Base-by-base conservation (phyloP, 768 basidiomycete species). In the Hericium alpestre region DNA sequence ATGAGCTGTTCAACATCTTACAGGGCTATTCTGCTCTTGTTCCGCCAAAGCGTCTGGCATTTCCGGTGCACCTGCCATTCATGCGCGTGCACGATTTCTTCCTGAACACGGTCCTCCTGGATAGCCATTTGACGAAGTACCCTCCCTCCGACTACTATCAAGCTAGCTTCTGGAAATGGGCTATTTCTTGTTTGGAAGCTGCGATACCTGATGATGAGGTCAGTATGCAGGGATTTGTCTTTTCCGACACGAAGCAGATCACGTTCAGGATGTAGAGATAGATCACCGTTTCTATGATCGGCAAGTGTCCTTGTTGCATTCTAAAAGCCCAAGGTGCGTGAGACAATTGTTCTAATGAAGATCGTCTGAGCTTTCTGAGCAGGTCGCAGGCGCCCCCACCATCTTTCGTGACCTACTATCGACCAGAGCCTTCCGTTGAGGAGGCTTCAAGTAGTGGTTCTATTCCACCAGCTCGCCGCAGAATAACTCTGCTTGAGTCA, bases 141-240 rank as follows among this genome's bases (percentile, higher is more conserved):
- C 79, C 87, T 4, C 86, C 87, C 0, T 84, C 87, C 0, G 59
- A 62, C 16, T 73, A 79, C 60, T 88, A 85, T 60, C 86, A 86
- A 59, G 71, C 71, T 51, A 58, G 66, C 2, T 91, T 89, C 65
- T 90, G 87, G 87, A 90, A 90, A 69, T 84, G 83, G 79, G 74
- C 72, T 0, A 77, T 90, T 18, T 64, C 67, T 20, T 66, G 73
- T 39, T 70, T 90, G 39, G 88, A 89, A 67, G 63, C 63, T 12
- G 55, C 77, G 58, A 55, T 65, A 15, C 58, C 58, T 18, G 68
- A 72, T n/a, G 78, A 84, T 75, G 83, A 76, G 74, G 62, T 76
- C 70, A 4, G 16, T 18, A 49, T 57, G 32, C 32, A 32, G 32
- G 25, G 38, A 40, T 37, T 38, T 40, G 12, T 32, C 18, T 16